phyloP scores from a whole-genome alignment of 805 yeast genomes.

The Debaryomyces hansenii region DNA sequence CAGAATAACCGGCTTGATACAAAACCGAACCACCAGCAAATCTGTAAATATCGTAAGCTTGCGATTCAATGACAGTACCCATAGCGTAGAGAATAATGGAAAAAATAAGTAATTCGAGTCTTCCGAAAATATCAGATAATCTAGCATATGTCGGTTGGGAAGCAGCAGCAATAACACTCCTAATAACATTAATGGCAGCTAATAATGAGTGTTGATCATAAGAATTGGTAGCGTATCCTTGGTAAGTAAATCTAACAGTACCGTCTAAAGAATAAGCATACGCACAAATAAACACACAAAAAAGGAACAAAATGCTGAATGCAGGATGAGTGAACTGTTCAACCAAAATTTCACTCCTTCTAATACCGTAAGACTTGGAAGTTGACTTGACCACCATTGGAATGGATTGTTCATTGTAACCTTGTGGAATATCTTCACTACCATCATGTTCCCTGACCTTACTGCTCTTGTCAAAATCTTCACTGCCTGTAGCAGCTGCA shows the following conservation, averaged over 20 bases:
- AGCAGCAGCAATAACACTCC: constrained; percentile 63
- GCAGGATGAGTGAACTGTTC: constrained; percentile 41
- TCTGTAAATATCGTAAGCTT: constrained; percentile 54
- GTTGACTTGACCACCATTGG: background rate
- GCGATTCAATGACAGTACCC: constrained; percentile 66
- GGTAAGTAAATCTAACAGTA: constrained; percentile 47
- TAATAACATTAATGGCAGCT: constrained; percentile 59
- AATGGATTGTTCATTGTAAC: background rate
- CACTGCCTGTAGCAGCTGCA: background rate
- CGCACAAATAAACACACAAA: constrained; percentile 53
- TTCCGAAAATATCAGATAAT: constrained; percentile 66
- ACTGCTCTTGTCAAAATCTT: background rate
- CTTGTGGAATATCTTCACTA: background rate
- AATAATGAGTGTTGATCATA: constrained; percentile 54
- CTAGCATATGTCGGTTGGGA: constrained; percentile 65
- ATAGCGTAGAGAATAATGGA: constrained; percentile 56
- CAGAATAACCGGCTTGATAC: constrained; percentile 56
- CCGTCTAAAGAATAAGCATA: constrained; percentile 63
- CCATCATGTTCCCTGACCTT: background rate
- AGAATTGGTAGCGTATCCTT: constrained; percentile 55
- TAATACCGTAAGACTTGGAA: constrained; percentile 48
- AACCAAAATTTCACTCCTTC: constrained; percentile 54
- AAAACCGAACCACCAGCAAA: constrained; percentile 66
- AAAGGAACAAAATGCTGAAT: constrained; percentile 43
- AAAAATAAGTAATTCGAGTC: constrained; percentile 50